A percentile compares a stretch with the other conserved stretches of the same genome.
Conservation (phyloP, 2,329 filamentous ascomycete species). For the Ascochyta rabiei region DNA sequence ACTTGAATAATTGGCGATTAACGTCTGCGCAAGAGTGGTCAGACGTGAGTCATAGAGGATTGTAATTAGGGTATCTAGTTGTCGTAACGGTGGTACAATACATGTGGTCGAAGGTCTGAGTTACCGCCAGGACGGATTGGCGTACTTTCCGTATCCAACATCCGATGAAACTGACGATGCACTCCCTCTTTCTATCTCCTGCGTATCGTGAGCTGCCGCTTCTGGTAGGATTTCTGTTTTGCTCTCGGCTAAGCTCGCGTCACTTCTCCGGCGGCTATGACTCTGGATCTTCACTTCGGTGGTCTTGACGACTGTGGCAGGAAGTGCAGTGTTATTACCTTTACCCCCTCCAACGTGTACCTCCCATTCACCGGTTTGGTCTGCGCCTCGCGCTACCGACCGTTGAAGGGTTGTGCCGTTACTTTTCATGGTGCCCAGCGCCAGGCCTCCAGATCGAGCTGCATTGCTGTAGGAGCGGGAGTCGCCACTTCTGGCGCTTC, state of each 20-base stretch:
- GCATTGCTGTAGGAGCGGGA: constrained; percentile 20
- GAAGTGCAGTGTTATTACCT: constrained; percentile 9
- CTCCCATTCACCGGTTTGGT: constrained; percentile 19
- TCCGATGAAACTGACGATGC: constrained; percentile 24
- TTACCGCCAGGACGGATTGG: constrained; percentile 17
- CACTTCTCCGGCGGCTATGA: constrained; percentile 21
- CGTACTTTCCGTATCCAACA: constrained; percentile 15
- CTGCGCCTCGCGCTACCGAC: constrained; percentile 12
- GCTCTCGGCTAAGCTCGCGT: constrained; percentile 21
- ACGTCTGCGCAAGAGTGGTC: background rate
- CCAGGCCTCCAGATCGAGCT: constrained; percentile 8
- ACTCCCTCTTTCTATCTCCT: constrained; percentile 17
- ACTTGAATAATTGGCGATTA: too few relatives aligned
- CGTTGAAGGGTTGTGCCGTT: constrained; percentile 12
- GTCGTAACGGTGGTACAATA: background rate
- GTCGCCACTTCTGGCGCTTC: constrained; percentile 18
- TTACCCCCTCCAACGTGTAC: constrained; percentile 23
- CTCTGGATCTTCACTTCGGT: constrained; percentile 30
- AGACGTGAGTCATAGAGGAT: background rate
- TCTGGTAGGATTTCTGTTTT: constrained; percentile 22
- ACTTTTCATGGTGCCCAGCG: constrained; percentile 21
- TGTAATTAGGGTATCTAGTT: background rate
- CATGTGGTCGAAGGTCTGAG: background rate
- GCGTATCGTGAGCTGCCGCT: constrained; percentile 5
- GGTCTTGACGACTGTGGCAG: constrained; percentile 24